A percentile compares a stretch with the other conserved stretches of the same genome.
Evolutionary conservation across 495 filamentous ascomycete genomes (phyloP).

Genomic region (Thozetella sp.): DNA sequence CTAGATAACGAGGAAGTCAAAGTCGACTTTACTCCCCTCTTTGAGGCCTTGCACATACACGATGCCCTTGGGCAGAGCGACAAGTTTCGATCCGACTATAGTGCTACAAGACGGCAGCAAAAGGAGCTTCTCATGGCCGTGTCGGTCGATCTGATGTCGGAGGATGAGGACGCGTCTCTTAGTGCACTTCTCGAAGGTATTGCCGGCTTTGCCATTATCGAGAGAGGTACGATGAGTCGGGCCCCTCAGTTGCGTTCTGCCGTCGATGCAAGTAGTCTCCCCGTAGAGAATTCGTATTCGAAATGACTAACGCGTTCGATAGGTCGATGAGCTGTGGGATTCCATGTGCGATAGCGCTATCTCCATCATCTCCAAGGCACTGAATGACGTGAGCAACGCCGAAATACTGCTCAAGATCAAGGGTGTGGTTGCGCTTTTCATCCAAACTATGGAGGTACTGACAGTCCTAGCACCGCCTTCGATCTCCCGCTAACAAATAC

Average conservation of each 20-base stretch:
- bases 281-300: not conserved
- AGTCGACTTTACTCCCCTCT: slow-evolving; percentile 92
- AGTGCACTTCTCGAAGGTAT: slow-evolving; percentile 90
- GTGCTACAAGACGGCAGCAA: slow-evolving; percentile 83
- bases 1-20: slow-evolving; percentile 91
- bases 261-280: slow-evolving; percentile 67
- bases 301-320: slow-evolving; percentile 20
- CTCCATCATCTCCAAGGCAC: slow-evolving; percentile 72
- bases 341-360: slow-evolving; percentile 93
- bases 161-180: slow-evolving; percentile 67
- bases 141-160: slow-evolving; percentile 72
- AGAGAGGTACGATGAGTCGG: slow-evolving; percentile 89
- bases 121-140: slow-evolving; percentile 85
- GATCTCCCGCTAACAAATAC: slow-evolving; percentile 19
- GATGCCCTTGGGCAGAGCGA: slow-evolving; percentile 92
- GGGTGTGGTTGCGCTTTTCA: slow-evolving; percentile 88
- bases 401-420: slow-evolving; percentile 90
- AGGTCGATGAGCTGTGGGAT: slow-evolving; percentile 98
- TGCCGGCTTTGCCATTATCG: slow-evolving; percentile 95
- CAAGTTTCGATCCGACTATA: slow-evolving; percentile 88
- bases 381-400: slow-evolving; percentile 77
- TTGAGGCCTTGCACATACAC: slow-evolving; percentile 96
- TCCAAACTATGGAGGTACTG: slow-evolving; percentile 88
- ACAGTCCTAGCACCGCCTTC: slow-evolving; percentile 17
- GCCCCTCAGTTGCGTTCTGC: slow-evolving; percentile 79